A percentile compares a stretch with the other conserved stretches of the same genome.
phyloP scores from a whole-genome alignment of 1,139 yeast species.

The Suhomyces maxii region DNA sequence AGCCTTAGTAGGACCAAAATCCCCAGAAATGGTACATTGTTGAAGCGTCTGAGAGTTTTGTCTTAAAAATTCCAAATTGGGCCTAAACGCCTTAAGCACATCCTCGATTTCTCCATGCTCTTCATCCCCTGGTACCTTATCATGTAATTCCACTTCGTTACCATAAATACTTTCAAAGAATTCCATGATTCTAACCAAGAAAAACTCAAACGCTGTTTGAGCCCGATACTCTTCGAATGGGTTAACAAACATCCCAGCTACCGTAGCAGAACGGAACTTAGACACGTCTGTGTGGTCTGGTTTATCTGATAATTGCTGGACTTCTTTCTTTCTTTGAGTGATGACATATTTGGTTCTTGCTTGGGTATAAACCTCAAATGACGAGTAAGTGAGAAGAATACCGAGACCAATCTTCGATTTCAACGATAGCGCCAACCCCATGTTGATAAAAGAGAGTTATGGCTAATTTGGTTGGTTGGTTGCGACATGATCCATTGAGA shows the following conservation, averaged over 20 bases:
- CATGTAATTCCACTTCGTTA: slow-evolving; percentile 53
- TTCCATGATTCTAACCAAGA: slow-evolving; percentile 69
- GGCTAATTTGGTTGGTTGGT: neutral
- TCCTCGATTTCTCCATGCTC: slow-evolving; percentile 44
- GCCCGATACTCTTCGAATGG: slow-evolving; percentile 91
- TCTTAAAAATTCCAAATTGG: slow-evolving; percentile 52
- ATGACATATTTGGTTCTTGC: slow-evolving; percentile 57
- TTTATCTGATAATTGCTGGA: slow-evolving; percentile 14
- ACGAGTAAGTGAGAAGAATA: slow-evolving; percentile 60
- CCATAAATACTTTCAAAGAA: slow-evolving; percentile 65
- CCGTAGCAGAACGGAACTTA: slow-evolving; percentile 51
- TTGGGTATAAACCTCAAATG: slow-evolving; percentile 66
- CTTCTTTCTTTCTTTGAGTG: slow-evolving; percentile 47
- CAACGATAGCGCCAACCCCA: slow-evolving; percentile 16
- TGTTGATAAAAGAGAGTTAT: neutral
- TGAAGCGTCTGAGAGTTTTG: slow-evolving; percentile 32
- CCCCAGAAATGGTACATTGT: slow-evolving; percentile 23
- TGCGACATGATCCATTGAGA: neutral
- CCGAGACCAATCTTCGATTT: slow-evolving; percentile 51
- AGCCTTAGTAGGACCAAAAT: slow-evolving; percentile 26
- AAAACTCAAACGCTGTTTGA: slow-evolving; percentile 85
- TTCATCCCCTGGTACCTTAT: slow-evolving; percentile 49
- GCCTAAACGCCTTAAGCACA: slow-evolving; percentile 57
- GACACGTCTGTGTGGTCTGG: slow-evolving; percentile 15
- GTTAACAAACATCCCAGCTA: slow-evolving; percentile 82